A percentile compares a stretch with the other conserved stretches of the same genome.
Conservation (phyloP, 345 rosid genomes). For the Citrus sp. region DNA sequence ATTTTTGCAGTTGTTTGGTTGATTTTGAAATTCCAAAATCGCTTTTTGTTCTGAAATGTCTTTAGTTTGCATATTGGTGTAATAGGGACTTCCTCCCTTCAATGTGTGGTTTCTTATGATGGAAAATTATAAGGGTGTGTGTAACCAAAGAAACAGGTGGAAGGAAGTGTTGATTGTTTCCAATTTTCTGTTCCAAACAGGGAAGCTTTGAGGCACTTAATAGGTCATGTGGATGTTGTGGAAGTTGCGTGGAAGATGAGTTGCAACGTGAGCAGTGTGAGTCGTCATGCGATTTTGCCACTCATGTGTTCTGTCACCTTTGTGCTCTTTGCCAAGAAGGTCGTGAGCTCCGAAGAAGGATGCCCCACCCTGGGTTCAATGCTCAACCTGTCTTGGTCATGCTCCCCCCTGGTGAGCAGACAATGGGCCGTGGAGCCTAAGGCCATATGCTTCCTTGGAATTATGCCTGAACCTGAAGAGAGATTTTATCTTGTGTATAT, state of each 20-base stretch:
- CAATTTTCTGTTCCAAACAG: conserved; percentile 29
- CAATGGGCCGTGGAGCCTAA: conserved; percentile 66
- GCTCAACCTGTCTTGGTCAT: conserved; percentile 65
- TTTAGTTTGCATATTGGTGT: background rate
- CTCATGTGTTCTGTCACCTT: conserved; percentile 74
- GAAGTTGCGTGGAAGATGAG: conserved; percentile 68
- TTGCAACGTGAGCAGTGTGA: conserved; percentile 72
- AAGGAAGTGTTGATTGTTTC: background rate
- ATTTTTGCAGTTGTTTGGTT: background rate
- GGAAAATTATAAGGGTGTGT: background rate
- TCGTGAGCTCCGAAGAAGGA: conserved; percentile 85
- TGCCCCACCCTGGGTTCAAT: conserved; percentile 82
- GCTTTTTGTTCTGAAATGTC: background rate
- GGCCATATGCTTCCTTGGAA: conserved; percentile 1
- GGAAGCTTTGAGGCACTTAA: conserved; percentile 79
- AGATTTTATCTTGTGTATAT: background rate
- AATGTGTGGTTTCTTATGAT: background rate
- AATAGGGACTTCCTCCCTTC: background rate
- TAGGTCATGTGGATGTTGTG: conserved; percentile 84
- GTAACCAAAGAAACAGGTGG: background rate
- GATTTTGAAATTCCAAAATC: background rate
- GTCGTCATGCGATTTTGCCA: conserved; percentile 65
- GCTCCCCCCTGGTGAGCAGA: conserved; percentile 71
- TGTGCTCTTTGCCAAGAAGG: conserved; percentile 99
- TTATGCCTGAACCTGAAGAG: background rate